phyloP scores from a whole-genome alignment of 352 stramenopile species.

The Pythium coloratum region DNA sequence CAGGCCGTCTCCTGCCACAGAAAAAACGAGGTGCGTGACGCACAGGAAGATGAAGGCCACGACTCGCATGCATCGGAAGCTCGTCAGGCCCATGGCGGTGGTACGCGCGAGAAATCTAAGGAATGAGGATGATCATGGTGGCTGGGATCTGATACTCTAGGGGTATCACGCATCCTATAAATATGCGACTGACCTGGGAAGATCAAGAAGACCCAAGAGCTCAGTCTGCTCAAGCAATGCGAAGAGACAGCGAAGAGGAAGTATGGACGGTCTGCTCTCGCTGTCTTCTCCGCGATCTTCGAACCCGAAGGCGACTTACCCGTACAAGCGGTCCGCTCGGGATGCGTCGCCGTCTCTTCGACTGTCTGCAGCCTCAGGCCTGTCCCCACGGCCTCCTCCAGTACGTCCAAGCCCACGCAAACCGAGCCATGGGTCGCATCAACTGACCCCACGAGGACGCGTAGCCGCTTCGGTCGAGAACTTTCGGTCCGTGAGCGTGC shows the following conservation, averaged over 20 bases:
- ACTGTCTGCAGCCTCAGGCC: not conserved
- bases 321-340: slow-evolving; percentile 23
- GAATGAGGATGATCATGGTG: not conserved
- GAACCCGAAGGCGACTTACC: not conserved
- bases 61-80: not conserved
- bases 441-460: not conserved
- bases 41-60: not conserved
- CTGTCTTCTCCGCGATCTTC: slow-evolving; percentile 16
- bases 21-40: not conserved
- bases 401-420: slow-evolving; percentile 11
- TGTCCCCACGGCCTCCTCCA: slow-evolving; percentile 16
- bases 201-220: not conserved
- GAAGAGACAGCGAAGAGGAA: not conserved
- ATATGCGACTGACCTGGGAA: not conserved
- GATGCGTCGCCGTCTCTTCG: not conserved
- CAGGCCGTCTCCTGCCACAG: slow-evolving; percentile 26
- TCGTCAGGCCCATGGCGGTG: not conserved
- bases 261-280: slow-evolving; percentile 27
- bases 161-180: not conserved
- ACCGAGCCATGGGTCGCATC: not conserved
- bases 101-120: not conserved
- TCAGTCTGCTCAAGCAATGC: not conserved
- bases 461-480: slow-evolving; percentile 9
- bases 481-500: slow-evolving; percentile 26
- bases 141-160: not conserved